Evolutionary conservation across 257 asterid genomes (phyloP), one percentile per base, ranked within the genome.

Genomic region (Pogostemon cablin): DNA sequence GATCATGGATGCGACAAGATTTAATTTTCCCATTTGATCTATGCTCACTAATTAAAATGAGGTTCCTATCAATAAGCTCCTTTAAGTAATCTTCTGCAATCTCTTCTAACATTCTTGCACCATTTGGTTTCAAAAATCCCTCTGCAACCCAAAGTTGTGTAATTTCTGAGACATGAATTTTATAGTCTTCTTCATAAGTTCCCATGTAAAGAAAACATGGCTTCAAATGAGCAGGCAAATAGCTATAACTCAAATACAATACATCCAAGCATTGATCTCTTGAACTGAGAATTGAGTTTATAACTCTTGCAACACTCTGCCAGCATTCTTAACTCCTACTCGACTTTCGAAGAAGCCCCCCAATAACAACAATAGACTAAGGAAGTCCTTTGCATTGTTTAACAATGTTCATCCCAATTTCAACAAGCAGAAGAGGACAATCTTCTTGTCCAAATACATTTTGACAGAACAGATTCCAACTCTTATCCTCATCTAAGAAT

Each of bases 1-100:
- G 40, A 52, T 67, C 72, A 39, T 67, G 72, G 39, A 67, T 34
- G 48, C 71, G 35, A n/a, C 71, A 65, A 3, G 47, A 47, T 65
- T 41, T 32, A 5, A 48, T 0, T n/a, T n/a, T 65, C 1, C 47
- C 59, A 48, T 65, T 48, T 10, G 7, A 1, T 1, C 12, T 7
- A 1, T 0, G 7, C 2, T 7, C n/a, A 34, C 5, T 1, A 47
- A 48, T 48, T 9, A 53, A 2, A 39, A 67, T 39, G 0, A 67
- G 41, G 17, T 67, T 67, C 7, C 72, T 67, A 9, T 17, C 72
- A 7, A 39, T 2, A 0, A 67, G 72, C 3, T 67, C 72, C 49
- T 67, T 17, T 12, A 67, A 3, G 61, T 50, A 67, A 3, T 38
- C 34, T 17, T 37, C 10, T 12, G 50, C 72, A 49, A 50, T 25